A percentile compares a stretch with the other conserved stretches of the same genome.
Conservation (phyloP, 805 yeast genomes). For the Tetrapisispora fleetii region DNA sequence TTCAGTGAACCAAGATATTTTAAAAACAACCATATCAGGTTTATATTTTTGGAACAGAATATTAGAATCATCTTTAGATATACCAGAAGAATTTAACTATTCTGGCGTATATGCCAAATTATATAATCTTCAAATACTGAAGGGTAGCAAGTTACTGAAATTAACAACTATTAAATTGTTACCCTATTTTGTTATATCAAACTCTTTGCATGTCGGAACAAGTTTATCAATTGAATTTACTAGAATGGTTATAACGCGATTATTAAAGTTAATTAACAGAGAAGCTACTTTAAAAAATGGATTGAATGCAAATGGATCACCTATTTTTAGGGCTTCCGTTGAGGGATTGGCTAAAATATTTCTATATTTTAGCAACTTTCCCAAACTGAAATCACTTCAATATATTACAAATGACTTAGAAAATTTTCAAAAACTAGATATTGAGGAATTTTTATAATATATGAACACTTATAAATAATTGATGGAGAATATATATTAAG, state of each 20-base stretch:
- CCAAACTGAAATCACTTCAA: neutral
- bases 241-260: constrained; percentile 9
- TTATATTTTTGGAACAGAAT: constrained; percentile 19
- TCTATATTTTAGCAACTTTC: constrained; percentile 9
- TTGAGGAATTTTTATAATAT: neutral
- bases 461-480: neutral
- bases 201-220: neutral
- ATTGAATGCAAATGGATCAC: neutral
- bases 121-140: constrained; percentile 17
- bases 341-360: constrained; percentile 16
- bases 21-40: constrained; percentile 10
- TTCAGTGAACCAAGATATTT: constrained; percentile 7
- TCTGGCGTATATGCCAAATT: constrained; percentile 20
- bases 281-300: neutral
- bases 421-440: neutral
- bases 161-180: constrained; percentile 8
- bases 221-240: neutral
- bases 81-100: constrained; percentile 11
- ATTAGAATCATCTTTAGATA: constrained; percentile 15
- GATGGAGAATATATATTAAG: neutral
- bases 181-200: constrained; percentile 9
- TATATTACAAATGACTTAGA: neutral
- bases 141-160: constrained; percentile 8
- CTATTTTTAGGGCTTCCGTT: constrained; percentile 3
- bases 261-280: constrained; percentile 3